Evolutionary conservation across 148 eudicot genomes (phyloP).

Genomic region (Tetragonia tetragonoides): DNA sequence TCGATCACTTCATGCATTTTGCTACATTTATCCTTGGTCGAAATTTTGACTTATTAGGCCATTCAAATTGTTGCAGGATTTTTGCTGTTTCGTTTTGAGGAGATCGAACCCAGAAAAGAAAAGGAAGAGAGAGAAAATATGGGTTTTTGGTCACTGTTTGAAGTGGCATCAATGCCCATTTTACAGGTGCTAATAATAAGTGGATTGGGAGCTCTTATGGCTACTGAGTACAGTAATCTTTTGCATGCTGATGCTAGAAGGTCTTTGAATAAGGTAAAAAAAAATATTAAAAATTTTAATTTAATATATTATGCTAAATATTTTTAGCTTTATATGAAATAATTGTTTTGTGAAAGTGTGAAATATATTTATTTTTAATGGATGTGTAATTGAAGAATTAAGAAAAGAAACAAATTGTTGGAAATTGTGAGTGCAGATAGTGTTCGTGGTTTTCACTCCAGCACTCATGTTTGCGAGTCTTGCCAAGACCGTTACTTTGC

Average conservation of each 20-base stretch:
- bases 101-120: background rate
- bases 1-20: too few relatives aligned
- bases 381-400: background rate
- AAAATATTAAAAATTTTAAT: background rate
- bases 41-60: background rate
- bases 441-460: slow-evolving; percentile 78
- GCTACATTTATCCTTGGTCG: too few relatives aligned
- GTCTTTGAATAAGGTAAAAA: slow-evolving; percentile 49
- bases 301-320: background rate
- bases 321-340: background rate
- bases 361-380: too few relatives aligned
- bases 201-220: slow-evolving; percentile 54
- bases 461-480: slow-evolving; percentile 70
- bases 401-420: background rate
- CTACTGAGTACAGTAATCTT: slow-evolving; percentile 45
- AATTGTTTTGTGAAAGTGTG: too few relatives aligned
- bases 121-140: slow-evolving; percentile 21
- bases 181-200: slow-evolving; percentile 50
- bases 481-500: slow-evolving; percentile 73
- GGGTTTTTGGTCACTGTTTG: slow-evolving; percentile 56
- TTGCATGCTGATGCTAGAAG: slow-evolving; percentile 43
- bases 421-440: slow-evolving; percentile 52
- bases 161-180: slow-evolving; percentile 72
- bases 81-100: background rate
- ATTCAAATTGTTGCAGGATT: slow-evolving; percentile 6